Evolutionary conservation across 139 green algal genomes (phyloP).

Genomic region (Deuterostichococcus epilithicus): DNA sequence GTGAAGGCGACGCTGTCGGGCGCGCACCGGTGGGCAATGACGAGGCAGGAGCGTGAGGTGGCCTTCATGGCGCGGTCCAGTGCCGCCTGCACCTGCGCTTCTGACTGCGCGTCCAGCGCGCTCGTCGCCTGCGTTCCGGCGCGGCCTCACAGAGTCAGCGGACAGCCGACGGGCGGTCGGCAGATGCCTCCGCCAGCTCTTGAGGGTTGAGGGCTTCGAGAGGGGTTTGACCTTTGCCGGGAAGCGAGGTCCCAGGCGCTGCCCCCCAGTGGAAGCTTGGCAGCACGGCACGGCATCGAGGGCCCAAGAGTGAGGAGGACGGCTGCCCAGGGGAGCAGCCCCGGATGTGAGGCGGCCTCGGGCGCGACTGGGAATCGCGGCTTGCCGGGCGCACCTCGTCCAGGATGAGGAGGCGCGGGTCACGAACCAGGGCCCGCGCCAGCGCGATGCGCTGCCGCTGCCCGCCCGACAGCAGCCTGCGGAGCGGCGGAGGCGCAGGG

Average conservation of each 20-base stretch:
- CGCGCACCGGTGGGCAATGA: constrained; percentile 72
- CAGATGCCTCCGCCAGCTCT: background rate
- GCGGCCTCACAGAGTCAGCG: no score
- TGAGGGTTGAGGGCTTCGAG: background rate
- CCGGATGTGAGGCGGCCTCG: constrained; percentile 1
- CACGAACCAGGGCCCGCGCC: constrained; percentile 50
- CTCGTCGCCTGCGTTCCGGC: constrained; percentile 40
- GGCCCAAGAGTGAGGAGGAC: constrained; percentile 1
- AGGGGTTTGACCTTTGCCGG: background rate
- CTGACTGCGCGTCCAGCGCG: constrained; percentile 40
- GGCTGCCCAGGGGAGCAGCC: constrained; percentile 11
- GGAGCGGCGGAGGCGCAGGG: no score
- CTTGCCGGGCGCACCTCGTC: constrained; percentile 35
- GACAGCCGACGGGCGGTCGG: no score
- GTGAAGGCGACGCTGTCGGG: no score
- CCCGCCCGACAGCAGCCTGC: constrained; percentile 60
- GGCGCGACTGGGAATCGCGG: background rate
- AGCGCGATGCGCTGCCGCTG: constrained; percentile 84
- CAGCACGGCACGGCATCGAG: no score
- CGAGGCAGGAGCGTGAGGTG: constrained; percentile 53
- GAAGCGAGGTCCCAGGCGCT: background rate
- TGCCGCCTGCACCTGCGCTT: constrained; percentile 59
- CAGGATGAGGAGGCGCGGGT: constrained; percentile 51
- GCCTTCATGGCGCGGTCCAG: constrained; percentile 62
- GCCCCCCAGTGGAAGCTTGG: background rate